Evolutionary conservation across 2,329 filamentous ascomycete genomes (phyloP), one percentile per base, ranked within the genome.

Genomic region (Exophiala oligosperma): DNA sequence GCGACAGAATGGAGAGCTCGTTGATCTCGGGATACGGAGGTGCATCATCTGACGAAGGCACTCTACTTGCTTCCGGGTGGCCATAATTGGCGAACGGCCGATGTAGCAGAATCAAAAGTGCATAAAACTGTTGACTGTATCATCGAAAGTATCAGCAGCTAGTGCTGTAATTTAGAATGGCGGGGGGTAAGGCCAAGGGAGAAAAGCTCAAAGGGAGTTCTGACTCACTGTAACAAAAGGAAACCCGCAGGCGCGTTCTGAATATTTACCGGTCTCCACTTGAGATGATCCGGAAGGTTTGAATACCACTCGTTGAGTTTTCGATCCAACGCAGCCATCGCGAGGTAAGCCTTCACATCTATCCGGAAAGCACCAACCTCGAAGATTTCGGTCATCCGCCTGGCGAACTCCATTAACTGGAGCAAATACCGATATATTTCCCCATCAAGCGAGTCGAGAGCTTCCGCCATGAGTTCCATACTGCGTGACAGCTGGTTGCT

Each of bases 241-340:
- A 54, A 62, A 1, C 47, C 43, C 11, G 55, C 44, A 1, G 59
- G 59, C 2, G 59, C 51, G 2, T 9, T 14, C 14, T 43, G n/a
- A 24, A 56, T 32, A 38, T 62, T 62, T 17, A 50, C 28, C 21
- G 50, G 43, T 11, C 41, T 59, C 59, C 59, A 59, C 17, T 56
- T 48, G 5, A 62, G 32, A n/a, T 8, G 6, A 14, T 52, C 47
- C 6, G 56, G 52, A 8, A 62, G 53, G 3, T 37, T 21, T 11
- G 49, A 23, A 56, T 62, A 60, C 53, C 57, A 62, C 6, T n/a
- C 35, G 24, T 59, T 41, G 11, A 62, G 49, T 40, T 62, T 50
- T 24, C 49, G 56, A 24, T 60, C 26, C 9, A 60, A 29, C 9
- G 26, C 38, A n/a, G 57, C 35, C 57, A 60, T 60, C 17, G 35